Conservation (phyloP, 768 basidiomycete genomes). For the Termitomyces sp. region DNA sequence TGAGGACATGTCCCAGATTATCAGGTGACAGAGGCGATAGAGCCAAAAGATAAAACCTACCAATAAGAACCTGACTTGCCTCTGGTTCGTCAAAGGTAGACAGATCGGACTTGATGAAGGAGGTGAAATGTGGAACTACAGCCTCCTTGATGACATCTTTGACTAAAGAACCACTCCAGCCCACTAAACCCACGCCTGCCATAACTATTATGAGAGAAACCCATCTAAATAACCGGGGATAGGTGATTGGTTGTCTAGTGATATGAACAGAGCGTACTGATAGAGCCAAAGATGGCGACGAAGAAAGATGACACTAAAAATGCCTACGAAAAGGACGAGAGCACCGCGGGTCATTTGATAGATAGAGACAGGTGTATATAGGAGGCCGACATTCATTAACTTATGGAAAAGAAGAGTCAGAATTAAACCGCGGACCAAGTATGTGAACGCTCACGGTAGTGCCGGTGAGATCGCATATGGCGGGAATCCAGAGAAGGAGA, state of each 20-base stretch:
- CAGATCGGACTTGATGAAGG: conserved; percentile 24
- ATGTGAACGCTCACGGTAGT: conserved; percentile 61
- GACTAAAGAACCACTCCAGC: conserved; percentile 84
- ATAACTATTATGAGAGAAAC: conserved; percentile 85
- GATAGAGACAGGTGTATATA: conserved; percentile 95
- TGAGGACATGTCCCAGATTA: conserved; percentile 8
- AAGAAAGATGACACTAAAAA: conserved; percentile 89
- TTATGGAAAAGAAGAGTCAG: conserved; percentile 16
- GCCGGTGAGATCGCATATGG: conserved; percentile 84
- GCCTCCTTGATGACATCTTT: conserved; percentile 63
- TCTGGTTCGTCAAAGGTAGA: conserved; percentile 47
- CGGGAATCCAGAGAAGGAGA: conserved; percentile 83
- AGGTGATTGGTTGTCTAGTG: background rate
- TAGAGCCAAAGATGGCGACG: conserved; percentile 80
- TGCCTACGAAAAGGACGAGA: conserved; percentile 89
- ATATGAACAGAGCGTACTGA: conserved; percentile 44
- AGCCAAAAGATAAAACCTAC: conserved; percentile 33
- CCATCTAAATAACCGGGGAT: conserved; percentile 56
- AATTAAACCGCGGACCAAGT: conserved; percentile 1
- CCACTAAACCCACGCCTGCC: conserved; percentile 77
- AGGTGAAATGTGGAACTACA: conserved; percentile 24
- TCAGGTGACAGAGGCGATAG: conserved; percentile 15
- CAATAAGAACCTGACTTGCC: conserved; percentile 68
- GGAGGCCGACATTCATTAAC: conserved; percentile 93
- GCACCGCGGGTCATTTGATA: conserved; percentile 97